phyloP scores from a whole-genome alignment of 805 yeast species.

The Candida boleticola region DNA sequence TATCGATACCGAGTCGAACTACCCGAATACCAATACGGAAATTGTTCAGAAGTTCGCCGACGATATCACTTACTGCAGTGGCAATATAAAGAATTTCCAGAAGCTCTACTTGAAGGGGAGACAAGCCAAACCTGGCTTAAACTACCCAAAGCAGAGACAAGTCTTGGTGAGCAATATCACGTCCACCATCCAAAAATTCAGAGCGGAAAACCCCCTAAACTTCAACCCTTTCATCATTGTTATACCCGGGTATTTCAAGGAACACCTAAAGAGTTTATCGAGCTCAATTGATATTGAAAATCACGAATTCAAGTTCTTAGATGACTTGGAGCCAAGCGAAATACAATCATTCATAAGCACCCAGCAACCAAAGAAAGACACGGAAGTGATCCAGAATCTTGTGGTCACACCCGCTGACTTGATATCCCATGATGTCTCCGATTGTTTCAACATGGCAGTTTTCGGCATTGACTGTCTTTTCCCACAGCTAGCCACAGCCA shows the following conservation, averaged over 20 bases:
- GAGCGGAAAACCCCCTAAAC: constrained; percentile 7
- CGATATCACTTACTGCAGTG: constrained; percentile 9
- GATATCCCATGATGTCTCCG: constrained; percentile 11
- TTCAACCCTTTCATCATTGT: constrained; percentile 12
- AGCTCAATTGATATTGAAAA: not conserved
- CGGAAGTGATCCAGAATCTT: not conserved
- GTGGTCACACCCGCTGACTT: constrained; percentile 11
- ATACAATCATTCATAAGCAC: not conserved
- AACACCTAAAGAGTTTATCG: not conserved
- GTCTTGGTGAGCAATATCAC: not conserved
- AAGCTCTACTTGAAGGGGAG: constrained; percentile 12
- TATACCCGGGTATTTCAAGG: constrained; percentile 12
- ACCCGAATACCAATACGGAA: constrained; percentile 6
- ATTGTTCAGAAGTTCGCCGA: constrained; percentile 9
- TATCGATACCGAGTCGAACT: constrained; percentile 6
- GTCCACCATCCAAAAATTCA: constrained; percentile 5
- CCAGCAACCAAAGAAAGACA: not conserved
- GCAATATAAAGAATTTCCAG: constrained; percentile 14
- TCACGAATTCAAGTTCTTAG: not conserved
- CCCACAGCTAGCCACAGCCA: constrained; percentile 18
- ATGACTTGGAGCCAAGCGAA: not conserved
- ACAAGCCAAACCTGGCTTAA: not conserved
- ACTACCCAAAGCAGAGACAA: not conserved
- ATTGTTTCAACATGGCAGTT: constrained; percentile 12
- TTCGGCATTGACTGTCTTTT: constrained; percentile 16